Evolutionary conservation across 768 basidiomycete species (phyloP).

Genomic region (Macrolepiota fuliginosa): DNA sequence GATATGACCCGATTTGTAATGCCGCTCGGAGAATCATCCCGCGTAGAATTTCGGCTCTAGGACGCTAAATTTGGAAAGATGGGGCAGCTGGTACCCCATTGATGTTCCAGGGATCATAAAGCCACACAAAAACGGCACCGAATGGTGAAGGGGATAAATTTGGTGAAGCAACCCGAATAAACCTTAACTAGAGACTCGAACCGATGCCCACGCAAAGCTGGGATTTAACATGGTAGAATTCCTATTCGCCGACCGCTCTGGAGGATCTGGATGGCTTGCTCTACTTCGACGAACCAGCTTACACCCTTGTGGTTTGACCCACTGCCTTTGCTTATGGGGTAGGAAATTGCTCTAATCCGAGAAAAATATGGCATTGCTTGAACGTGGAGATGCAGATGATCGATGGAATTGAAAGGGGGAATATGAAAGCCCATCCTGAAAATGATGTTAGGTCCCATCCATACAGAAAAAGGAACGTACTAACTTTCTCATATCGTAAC

Average conservation of each 20-base stretch:
- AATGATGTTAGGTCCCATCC: not conserved
- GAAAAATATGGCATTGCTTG: slow-evolving; percentile 66
- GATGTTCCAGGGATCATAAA: not conserved
- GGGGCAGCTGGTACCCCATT: not conserved
- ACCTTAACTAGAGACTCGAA: not conserved
- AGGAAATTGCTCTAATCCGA: slow-evolving; percentile 36
- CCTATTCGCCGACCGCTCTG: slow-evolving; percentile 50
- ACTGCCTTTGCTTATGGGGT: slow-evolving; percentile 40
- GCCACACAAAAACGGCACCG: not conserved
- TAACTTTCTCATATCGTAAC: slow-evolving; percentile 44
- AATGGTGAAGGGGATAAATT: not conserved
- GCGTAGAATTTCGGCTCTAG: not conserved
- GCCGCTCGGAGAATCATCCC: not conserved
- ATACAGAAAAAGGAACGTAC: slow-evolving; percentile 8
- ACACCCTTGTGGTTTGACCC: slow-evolving; percentile 55
- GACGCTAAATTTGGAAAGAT: not conserved
- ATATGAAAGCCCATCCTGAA: slow-evolving; percentile 79
- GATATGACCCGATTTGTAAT: not conserved
- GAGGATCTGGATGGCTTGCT: slow-evolving; percentile 59
- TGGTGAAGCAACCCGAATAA: slow-evolving; percentile 1
- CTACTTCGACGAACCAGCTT: slow-evolving; percentile 69
- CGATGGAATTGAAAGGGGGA: slow-evolving; percentile 70
- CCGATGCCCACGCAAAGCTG: not conserved
- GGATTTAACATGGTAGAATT: slow-evolving; percentile 43
- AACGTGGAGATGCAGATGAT: slow-evolving; percentile 76